Evolutionary conservation across 2,329 filamentous ascomycete species (phyloP).

Genomic region (Pseudopyricularia javanii): DNA sequence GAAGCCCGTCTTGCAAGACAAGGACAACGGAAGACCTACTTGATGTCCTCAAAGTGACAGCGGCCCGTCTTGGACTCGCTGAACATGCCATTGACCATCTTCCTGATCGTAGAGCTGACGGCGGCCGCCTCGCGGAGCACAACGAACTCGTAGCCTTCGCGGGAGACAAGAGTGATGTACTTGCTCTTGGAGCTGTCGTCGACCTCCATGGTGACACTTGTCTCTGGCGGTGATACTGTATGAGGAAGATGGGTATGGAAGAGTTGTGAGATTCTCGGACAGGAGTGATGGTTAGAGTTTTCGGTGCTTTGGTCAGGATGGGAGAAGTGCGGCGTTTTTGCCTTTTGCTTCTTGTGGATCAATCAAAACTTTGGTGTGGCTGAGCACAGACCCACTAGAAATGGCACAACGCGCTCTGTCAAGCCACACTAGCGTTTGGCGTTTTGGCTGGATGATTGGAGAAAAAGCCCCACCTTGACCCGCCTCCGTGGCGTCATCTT

Average conservation of each 20-base stretch:
- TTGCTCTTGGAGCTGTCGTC: slow-evolving; percentile 28
- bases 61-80: slow-evolving; percentile 50
- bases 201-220: slow-evolving; percentile 2
- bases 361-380: neutral
- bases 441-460: neutral
- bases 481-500: neutral
- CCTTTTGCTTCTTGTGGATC: neutral
- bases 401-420: neutral
- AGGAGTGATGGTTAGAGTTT: neutral
- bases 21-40: slow-evolving; percentile 34
- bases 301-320: neutral
- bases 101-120: slow-evolving; percentile 59
- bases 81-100: slow-evolving; percentile 62
- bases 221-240: neutral
- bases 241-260: neutral
- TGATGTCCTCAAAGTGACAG: slow-evolving; percentile 61
- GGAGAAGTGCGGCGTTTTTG: neutral
- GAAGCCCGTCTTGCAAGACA: slow-evolving; percentile 1
- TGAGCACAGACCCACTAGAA: neutral
- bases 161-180: slow-evolving; percentile 67
- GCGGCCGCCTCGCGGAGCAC: slow-evolving; percentile 59
- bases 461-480: neutral
- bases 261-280: neutral
- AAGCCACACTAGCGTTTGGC: neutral
- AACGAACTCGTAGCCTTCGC: slow-evolving; percentile 66